Conservation (phyloP, 305 asterid species). For the Fraxinus sp. region DNA sequence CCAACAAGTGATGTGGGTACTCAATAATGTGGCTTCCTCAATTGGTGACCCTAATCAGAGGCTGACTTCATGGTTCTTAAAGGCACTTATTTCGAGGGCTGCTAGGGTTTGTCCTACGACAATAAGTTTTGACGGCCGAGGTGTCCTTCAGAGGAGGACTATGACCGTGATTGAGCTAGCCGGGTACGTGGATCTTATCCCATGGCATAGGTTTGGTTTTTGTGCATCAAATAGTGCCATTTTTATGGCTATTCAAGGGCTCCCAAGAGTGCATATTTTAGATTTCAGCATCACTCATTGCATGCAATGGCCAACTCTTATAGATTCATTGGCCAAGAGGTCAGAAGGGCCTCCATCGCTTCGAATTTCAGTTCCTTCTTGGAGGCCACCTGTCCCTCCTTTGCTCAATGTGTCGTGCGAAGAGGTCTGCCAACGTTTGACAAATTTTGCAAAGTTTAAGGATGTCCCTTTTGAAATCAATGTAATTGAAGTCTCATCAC, state of each 20-base stretch:
- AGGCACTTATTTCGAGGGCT: slow-evolving; percentile 59
- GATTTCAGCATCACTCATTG: slow-evolving; percentile 73
- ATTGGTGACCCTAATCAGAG: slow-evolving; percentile 72
- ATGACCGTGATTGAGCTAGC: slow-evolving; percentile 75
- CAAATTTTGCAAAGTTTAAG: slow-evolving; percentile 55
- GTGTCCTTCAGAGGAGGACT: slow-evolving; percentile 27
- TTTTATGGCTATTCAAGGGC: slow-evolving; percentile 41
- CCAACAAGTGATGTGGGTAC: slow-evolving; percentile 91
- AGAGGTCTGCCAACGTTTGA: slow-evolving; percentile 57
- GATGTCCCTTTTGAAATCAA: slow-evolving; percentile 67
- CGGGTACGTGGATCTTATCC: slow-evolving; percentile 73
- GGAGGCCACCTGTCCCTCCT: slow-evolving; percentile 66
- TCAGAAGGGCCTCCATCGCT: slow-evolving; percentile 44
- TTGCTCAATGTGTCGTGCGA: slow-evolving; percentile 48
- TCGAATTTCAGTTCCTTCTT: slow-evolving; percentile 50
- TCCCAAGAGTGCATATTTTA: slow-evolving; percentile 47
- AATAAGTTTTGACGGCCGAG: slow-evolving; percentile 28
- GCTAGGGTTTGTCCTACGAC: slow-evolving; percentile 52
- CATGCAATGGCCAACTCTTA: slow-evolving; percentile 85
- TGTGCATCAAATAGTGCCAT: slow-evolving; percentile 64
- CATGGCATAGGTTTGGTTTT: slow-evolving; percentile 81
- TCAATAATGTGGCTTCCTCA: slow-evolving; percentile 72
- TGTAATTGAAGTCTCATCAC: slow-evolving; percentile 31
- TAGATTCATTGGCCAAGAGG: slow-evolving; percentile 52
- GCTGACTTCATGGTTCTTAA: slow-evolving; percentile 60